A percentile compares a stretch with the other conserved stretches of the same genome.
Evolutionary conservation across 768 basidiomycete species (phyloP).

Genomic region (Leucocoprinus leucothites): DNA sequence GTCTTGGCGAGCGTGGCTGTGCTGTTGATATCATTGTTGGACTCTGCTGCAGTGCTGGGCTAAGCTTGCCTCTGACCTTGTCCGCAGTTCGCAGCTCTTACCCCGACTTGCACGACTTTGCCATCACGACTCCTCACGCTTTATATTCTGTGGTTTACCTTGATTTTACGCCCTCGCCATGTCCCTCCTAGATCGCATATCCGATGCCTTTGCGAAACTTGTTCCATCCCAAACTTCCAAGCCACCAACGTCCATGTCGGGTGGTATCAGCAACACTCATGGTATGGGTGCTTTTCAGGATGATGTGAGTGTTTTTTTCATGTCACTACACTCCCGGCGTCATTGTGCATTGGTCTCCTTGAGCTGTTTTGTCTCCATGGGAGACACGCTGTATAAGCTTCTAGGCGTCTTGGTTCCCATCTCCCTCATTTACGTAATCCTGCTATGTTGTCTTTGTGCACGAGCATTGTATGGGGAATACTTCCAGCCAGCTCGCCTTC

Average conservation of each 20-base stretch:
- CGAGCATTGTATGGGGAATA: conserved; percentile 29
- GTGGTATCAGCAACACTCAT: conserved; percentile 58
- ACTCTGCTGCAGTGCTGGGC: not conserved
- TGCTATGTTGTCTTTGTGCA: conserved; percentile 30
- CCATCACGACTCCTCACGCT: not conserved
- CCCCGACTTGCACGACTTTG: not conserved
- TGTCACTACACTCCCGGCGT: conserved; percentile 1
- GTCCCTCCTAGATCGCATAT: conserved; percentile 56
- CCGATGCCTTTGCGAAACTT: conserved; percentile 44
- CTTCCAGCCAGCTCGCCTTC: conserved; percentile 49
- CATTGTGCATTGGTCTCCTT: not conserved
- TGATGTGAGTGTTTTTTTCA: conserved; percentile 52
- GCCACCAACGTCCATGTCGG: conserved; percentile 37
- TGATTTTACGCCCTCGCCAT: conserved; percentile 27
- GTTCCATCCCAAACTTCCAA: conserved; percentile 41
- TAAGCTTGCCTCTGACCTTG: not conserved
- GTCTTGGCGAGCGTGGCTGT: conserved; percentile 7
- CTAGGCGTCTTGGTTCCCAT: not conserved
- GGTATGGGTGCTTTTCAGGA: conserved; percentile 65
- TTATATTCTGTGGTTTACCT: not conserved
- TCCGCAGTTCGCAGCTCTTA: not conserved
- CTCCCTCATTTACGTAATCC: conserved; percentile 9
- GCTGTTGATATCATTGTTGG: not conserved
- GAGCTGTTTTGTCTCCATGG: not conserved
- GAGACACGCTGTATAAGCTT: not conserved